A percentile compares a stretch with the other conserved stretches of the same genome.
Conservation (phyloP, 2,329 filamentous ascomycete genomes). For the Colletotrichum cordylinicola region DNA sequence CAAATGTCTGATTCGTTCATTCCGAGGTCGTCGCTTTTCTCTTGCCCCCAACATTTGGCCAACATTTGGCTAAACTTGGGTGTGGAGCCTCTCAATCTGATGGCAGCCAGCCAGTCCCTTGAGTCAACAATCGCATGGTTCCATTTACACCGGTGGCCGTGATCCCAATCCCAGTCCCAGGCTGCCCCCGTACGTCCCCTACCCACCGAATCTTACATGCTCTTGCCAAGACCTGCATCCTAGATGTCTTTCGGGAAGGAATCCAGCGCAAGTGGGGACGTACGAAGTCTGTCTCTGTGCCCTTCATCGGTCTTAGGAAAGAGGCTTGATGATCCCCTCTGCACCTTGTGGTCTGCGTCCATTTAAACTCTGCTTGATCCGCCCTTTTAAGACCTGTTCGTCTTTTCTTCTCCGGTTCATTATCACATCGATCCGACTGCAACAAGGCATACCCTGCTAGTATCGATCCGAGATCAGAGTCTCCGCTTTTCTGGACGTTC, state of each 20-base stretch:
- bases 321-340: background rate
- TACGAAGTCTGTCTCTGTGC: background rate
- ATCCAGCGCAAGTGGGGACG: slow-evolving; percentile 3
- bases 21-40: background rate
- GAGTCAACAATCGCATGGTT: background rate
- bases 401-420: background rate
- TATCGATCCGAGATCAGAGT: background rate
- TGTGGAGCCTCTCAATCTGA: background rate
- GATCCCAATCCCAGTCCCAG: background rate
- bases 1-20: background rate
- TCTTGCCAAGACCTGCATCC: background rate
- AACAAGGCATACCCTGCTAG: background rate
- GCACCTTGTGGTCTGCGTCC: background rate
- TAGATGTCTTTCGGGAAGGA: slow-evolving; percentile 9
- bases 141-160: background rate
- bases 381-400: background rate
- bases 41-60: background rate
- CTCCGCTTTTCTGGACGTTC: background rate
- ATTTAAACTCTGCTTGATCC: background rate
- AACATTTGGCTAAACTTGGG: background rate
- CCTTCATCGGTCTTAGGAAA: background rate
- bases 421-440: background rate
- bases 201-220: background rate
- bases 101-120: background rate
- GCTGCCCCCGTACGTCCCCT: background rate